Evolutionary conservation across 1,284 basidiomycete species (phyloP), one percentile per base, ranked within the genome.

Genomic region (Cutaneotrichosporon cyanovorans): DNA sequence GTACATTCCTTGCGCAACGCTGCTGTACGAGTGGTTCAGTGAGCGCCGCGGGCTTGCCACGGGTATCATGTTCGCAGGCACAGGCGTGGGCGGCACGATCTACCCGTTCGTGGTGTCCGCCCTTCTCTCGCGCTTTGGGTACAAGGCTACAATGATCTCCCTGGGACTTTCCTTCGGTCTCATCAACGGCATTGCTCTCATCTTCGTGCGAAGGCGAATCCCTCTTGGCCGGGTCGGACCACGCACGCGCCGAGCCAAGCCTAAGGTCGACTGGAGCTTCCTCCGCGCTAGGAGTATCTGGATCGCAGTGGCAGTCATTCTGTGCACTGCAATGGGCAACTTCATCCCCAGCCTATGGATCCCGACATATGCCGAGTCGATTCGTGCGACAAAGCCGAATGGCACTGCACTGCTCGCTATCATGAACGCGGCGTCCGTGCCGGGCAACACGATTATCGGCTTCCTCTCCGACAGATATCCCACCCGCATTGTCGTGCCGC

Each of bases 21-120:
- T 69, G n/a, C 42, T 72, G 12, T 70, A 68, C 54, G 64, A 69
- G 40, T 71, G 69, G 69, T 73, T 69, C 53, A 53, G 60, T 22
- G 54, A 42, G 3, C 53, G 58, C 23, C 57, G 69, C 35, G 71
- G 71, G 14, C 45, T 72, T 4, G 71, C 70, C 3, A 56, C 59
- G 1, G 69, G 66, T 0, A 64, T 70, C 46, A 61, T 71, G 59
- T 70, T 63, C 50, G 59, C 62, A 9, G 68, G 70, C 11, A 68
- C 67, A 1, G 70, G 70, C 5, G 45, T 61, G 2, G 67, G 69
- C 15, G 71, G 70, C 14, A 60, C 63, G 5, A 55, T 68, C 37
- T 70, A 67, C 50, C 70, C 69, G 2, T 64, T 68, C 42, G 45
- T 73, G 34, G 60, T 68, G 32, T 46, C 54, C 32, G 59, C 57